Base-by-base conservation (phyloP, 1,284 basidiomycete genomes). In the Melampsora larici-populina region DNA sequence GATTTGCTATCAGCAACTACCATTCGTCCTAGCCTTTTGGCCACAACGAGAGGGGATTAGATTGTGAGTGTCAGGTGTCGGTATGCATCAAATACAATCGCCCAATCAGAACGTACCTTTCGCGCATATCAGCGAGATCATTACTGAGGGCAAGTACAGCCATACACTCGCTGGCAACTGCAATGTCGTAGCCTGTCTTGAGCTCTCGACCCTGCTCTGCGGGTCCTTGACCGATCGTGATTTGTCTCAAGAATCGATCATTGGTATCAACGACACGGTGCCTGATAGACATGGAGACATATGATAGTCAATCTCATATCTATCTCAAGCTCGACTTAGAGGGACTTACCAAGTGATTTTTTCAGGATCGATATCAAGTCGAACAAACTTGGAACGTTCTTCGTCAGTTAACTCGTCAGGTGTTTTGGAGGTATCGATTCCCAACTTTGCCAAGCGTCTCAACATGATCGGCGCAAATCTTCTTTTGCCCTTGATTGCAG, bases 161-260 rank as follows among this genome's bases (percentile, higher is more conserved):
- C 96, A 99, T 99, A 83, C 92, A 93, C 86, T 99, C 96, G 83
- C 93, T 95, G 18, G 95, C 96, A 66, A 99, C 96, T 68, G 95
- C 89, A 81, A 99, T 99, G 85, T 99, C 97, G 83, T 96, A 99
- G 40, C 93, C 94, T 58, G 95, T 91, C 80, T 91, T 89, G 78
- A 96, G 90, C 79, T 91, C 90, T 82, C 92, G 89, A 33, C 95
- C 96, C 85, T 94, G 88, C 85, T 99, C 96, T 4, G 95, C 96
- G 17, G 91, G 83, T 71, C 91, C 91, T 81, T 93, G 92, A 43
- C 97, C 97, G 76, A 97, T 88, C 60, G 93, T 94, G 83, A 99
- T 91, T 85, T 93, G 93, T 79, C 96, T 92, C 81, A 99, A 87
- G 89, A 95, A 97, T 79, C 96, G 90, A 85, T 99, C 96, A 85